Evolutionary conservation across 2,329 filamentous ascomycete genomes (phyloP).

Genomic region (Claviceps sorghi): DNA sequence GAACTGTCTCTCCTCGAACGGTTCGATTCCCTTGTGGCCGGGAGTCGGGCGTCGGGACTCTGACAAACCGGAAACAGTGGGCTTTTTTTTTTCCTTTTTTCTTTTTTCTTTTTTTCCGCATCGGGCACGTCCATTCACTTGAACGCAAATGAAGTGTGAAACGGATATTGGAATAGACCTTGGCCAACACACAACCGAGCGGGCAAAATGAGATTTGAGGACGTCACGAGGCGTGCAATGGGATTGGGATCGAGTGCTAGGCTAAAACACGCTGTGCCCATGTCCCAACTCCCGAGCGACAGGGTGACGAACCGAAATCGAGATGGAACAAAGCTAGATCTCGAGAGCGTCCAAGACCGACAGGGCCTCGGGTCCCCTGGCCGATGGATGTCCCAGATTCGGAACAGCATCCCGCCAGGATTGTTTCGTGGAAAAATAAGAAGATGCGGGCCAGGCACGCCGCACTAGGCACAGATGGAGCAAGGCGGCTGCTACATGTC

Average conservation of each 20-base stretch:
- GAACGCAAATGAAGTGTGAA: not conserved
- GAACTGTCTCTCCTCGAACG: not conserved
- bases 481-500: not conserved
- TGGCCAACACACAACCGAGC: not conserved
- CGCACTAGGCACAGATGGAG: slow-evolving; percentile 1
- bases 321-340: slow-evolving; percentile 17
- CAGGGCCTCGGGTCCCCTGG: slow-evolving; percentile 7
- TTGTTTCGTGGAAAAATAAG: slow-evolving; percentile 10
- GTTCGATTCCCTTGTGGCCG: not conserved
- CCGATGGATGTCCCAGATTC: slow-evolving; percentile 7
- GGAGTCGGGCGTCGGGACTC: not conserved
- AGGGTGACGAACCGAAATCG: slow-evolving; percentile 7
- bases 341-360: slow-evolving; percentile 7
- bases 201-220: not conserved
- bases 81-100: no score
- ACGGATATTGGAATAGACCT: no score
- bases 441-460: slow-evolving; percentile 2
- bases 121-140: not conserved
- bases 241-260: slow-evolving; percentile 7
- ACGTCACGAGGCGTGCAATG: not conserved
- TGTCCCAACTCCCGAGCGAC: slow-evolving; percentile 8
- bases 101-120: no score
- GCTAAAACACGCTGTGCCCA: slow-evolving; percentile 12
- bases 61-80: not conserved
- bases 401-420: slow-evolving; percentile 8